Evolutionary conservation across 2,329 filamentous ascomycete species (phyloP).

Genomic region (Elsinoe batatas): DNA sequence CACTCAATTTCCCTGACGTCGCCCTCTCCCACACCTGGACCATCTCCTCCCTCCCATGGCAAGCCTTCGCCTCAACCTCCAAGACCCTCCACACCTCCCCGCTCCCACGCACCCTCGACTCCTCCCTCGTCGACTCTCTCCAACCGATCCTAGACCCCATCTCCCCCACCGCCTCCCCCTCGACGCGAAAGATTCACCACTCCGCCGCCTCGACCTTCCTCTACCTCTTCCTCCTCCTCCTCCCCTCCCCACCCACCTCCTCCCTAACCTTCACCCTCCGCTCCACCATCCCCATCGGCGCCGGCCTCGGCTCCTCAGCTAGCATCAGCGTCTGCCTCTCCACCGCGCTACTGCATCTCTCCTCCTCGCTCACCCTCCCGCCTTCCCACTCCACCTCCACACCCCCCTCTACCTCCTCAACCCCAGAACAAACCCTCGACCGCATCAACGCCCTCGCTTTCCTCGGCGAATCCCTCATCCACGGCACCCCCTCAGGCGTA

Average conservation of each 20-base stretch:
- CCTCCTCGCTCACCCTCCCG: slow-evolving; percentile 64
- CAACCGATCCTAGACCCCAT: slow-evolving; percentile 67
- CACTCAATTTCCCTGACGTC: slow-evolving; percentile 84
- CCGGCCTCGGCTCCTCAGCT: slow-evolving; percentile 86
- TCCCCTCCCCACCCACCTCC: slow-evolving; percentile 63
- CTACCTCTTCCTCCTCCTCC: slow-evolving; percentile 79
- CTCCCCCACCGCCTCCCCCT: slow-evolving; percentile 54
- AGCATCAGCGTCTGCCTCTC: slow-evolving; percentile 85
- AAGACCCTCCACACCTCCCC: slow-evolving; percentile 55
- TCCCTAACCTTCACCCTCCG: slow-evolving; percentile 83
- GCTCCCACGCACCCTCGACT: slow-evolving; percentile 59
- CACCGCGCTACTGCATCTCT: slow-evolving; percentile 56
- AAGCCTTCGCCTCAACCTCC: slow-evolving; percentile 58
- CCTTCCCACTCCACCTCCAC: slow-evolving; percentile 22
- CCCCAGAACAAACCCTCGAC: slow-evolving; percentile 89
- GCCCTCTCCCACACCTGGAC: slow-evolving; percentile 85
- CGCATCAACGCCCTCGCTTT: slow-evolving; percentile 97
- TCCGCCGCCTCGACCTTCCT: slow-evolving; percentile 77
- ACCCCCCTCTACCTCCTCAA: too few relatives aligned
- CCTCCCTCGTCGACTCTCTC: slow-evolving; percentile 69
- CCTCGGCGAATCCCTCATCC: slow-evolving; percentile 92
- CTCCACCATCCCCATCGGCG: slow-evolving; percentile 86
- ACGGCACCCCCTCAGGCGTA: slow-evolving; percentile 91
- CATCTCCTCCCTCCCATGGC: slow-evolving; percentile 85
- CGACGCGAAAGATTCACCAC: slow-evolving; percentile 73